Evolutionary conservation across 768 basidiomycete species (phyloP).

Genomic region (Termitomyces eurrhizus): DNA sequence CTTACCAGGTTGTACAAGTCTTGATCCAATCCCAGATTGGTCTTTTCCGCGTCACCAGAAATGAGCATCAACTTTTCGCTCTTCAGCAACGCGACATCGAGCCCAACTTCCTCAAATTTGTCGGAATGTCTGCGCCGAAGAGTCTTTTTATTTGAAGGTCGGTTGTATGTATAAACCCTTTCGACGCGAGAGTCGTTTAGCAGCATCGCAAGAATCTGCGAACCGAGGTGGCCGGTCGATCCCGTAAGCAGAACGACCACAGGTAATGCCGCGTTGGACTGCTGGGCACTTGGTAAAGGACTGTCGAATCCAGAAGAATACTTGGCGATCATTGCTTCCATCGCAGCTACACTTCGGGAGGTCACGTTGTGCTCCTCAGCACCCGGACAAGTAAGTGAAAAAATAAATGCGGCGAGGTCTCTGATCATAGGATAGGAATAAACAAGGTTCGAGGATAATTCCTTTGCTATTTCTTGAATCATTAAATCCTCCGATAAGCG

Average conservation of each 20-base stretch:
- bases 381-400: neutral
- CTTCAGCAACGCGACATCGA: neutral
- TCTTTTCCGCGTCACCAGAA: neutral
- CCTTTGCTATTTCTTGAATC: constrained; percentile 11
- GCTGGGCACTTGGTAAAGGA: neutral
- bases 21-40: neutral
- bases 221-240: neutral
- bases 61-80: neutral
- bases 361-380: neutral
- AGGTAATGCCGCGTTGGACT: neutral
- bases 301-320: neutral
- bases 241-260: neutral
- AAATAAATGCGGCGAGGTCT: constrained; percentile 5
- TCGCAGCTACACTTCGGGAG: neutral
- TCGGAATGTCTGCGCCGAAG: neutral
- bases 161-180: constrained; percentile 34
- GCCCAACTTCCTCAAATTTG: neutral
- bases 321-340: neutral
- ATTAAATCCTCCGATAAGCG: neutral
- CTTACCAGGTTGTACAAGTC: neutral
- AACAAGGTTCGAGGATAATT: constrained; percentile 33
- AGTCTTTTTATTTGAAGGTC: neutral
- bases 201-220: neutral
- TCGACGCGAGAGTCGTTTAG: neutral
- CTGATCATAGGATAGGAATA: constrained; percentile 38